phyloP scores from a whole-genome alignment of 2,329 filamentous ascomycete genomes.

The Pseudocercospora eumusae region DNA sequence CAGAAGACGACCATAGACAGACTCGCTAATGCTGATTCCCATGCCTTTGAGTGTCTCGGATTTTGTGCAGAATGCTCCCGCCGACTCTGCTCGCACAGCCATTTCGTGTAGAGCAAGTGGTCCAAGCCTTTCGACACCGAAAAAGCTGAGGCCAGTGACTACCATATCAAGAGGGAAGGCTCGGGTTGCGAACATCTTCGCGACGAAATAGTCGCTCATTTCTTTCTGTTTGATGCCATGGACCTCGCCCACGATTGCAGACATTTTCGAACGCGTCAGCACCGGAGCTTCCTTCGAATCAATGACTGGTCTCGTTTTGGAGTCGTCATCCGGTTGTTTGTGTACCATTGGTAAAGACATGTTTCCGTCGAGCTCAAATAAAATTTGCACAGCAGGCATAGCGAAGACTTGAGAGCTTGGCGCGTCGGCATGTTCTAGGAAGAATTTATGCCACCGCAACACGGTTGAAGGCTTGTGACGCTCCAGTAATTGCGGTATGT shows the following conservation, averaged over 20 bases:
- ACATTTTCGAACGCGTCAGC: slow-evolving; percentile 34
- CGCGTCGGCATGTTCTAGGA: slow-evolving; percentile 41
- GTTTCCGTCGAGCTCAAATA: slow-evolving; percentile 29
- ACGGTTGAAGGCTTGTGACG: slow-evolving; percentile 33
- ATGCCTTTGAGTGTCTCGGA: slow-evolving; percentile 62
- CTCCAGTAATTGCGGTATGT: slow-evolving; percentile 41
- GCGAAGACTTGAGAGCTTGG: slow-evolving; percentile 41
- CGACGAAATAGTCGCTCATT: slow-evolving; percentile 68
- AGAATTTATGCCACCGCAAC: slow-evolving; percentile 45
- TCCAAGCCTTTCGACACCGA: slow-evolving; percentile 72
- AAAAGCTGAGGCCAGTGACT: slow-evolving; percentile 67
- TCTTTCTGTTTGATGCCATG: slow-evolving; percentile 49
- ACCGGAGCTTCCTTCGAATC: slow-evolving; percentile 3
- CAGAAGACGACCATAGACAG: slow-evolving; percentile 66
- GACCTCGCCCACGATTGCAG: slow-evolving; percentile 42
- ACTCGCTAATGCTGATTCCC: slow-evolving; percentile 63
- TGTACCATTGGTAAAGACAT: slow-evolving; percentile 30
- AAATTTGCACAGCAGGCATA: slow-evolving; percentile 36
- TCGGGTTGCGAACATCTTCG: slow-evolving; percentile 77
- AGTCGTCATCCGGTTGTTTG: background rate
- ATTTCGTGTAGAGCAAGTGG: slow-evolving; percentile 76
- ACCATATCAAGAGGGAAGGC: slow-evolving; percentile 73
- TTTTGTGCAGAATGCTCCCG: slow-evolving; percentile 58
- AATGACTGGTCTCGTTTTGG: background rate
- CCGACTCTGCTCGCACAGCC: slow-evolving; percentile 63